Percentiles rank a stretch among this genome's conserved stretches.
phyloP scores from a whole-genome alignment of 495 filamentous ascomycete species.

The Penicillium roqueforti region DNA sequence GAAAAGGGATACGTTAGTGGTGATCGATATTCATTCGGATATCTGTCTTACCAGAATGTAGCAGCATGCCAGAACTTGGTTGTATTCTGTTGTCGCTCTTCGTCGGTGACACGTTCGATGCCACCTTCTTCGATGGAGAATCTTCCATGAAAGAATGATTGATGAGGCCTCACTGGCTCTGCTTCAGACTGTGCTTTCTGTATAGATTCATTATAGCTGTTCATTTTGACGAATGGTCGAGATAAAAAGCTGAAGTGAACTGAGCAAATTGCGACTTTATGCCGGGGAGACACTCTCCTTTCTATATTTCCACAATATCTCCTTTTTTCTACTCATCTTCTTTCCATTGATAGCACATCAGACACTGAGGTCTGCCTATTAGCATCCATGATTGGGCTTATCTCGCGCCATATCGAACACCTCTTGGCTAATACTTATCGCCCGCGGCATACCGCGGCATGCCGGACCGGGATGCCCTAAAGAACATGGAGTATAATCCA shows the following conservation, averaged over 20 bases:
- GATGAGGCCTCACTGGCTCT: neutral
- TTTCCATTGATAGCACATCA: neutral
- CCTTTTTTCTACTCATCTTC: neutral
- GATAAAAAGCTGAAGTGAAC: neutral
- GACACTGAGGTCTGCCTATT: slow-evolving; percentile 8
- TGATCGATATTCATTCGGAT: neutral
- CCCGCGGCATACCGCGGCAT: slow-evolving; percentile 29
- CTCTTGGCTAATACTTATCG: slow-evolving; percentile 15
- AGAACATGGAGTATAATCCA: neutral
- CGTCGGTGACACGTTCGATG: slow-evolving; percentile 61
- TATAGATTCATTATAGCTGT: neutral
- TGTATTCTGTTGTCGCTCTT: slow-evolving; percentile 58
- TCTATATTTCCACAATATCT: slow-evolving; percentile 3
- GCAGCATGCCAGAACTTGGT: slow-evolving; percentile 33
- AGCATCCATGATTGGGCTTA: slow-evolving; percentile 15
- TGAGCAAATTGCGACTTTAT: neutral
- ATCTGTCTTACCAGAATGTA: slow-evolving; percentile 48
- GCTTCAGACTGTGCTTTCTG: neutral
- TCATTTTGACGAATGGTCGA: slow-evolving; percentile 1
- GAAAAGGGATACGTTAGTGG: neutral
- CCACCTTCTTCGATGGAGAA: slow-evolving; percentile 60
- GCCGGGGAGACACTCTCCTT: neutral
- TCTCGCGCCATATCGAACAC: slow-evolving; percentile 21
- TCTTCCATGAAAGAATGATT: slow-evolving; percentile 8
- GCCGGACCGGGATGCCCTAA: slow-evolving; percentile 24